A percentile compares a stretch with the other conserved stretches of the same genome.
phyloP scores from a whole-genome alignment of 2,329 filamentous ascomycete species.

The Graphiopsis chlorocephala region DNA sequence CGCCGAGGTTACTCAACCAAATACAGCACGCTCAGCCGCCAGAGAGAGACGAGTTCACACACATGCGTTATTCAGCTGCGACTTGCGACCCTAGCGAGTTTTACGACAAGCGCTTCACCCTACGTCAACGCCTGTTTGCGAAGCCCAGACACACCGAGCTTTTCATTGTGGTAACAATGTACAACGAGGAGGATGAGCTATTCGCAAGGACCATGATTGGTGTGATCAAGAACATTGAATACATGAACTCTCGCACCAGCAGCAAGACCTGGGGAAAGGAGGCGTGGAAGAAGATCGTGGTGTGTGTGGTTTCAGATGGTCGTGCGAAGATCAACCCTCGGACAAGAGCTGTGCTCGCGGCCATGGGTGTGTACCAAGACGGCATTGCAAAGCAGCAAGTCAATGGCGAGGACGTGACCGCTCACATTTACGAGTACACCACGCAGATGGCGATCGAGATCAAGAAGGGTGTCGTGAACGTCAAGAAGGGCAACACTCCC shows the following conservation, averaged over 20 bases:
- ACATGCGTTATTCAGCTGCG: slow-evolving; percentile 90
- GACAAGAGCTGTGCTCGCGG: slow-evolving; percentile 84
- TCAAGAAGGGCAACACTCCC: slow-evolving; percentile 80
- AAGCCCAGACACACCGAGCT: slow-evolving; percentile 91
- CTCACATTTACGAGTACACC: slow-evolving; percentile 94
- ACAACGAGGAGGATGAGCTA: slow-evolving; percentile 96
- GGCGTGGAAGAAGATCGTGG: slow-evolving; percentile 99
- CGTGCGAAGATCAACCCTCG: slow-evolving; percentile 94
- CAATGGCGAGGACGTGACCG: slow-evolving; percentile 92
- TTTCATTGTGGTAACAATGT: slow-evolving; percentile 97
- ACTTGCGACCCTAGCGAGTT: slow-evolving; percentile 92
- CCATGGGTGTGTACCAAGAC: slow-evolving; percentile 95
- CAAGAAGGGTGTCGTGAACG: slow-evolving; percentile 81
- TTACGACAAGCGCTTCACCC: slow-evolving; percentile 82
- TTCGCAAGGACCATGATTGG: slow-evolving; percentile 95
- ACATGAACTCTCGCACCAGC: slow-evolving; percentile 89
- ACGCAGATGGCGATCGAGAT: slow-evolving; percentile 82
- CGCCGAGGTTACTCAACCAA: slow-evolving; percentile 81
- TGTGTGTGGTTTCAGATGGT: slow-evolving; percentile 94
- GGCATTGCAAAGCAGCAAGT: slow-evolving; percentile 98
- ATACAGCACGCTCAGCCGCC: slow-evolving; percentile 75
- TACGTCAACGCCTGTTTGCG: slow-evolving; percentile 87
- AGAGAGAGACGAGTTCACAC: slow-evolving; percentile 84
- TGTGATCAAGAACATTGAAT: slow-evolving; percentile 98
- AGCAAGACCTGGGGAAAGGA: slow-evolving; percentile 98